A percentile compares a stretch with the other conserved stretches of the same genome.
Conservation (phyloP, 495 filamentous ascomycete species). For the Penicillium steckii region DNA sequence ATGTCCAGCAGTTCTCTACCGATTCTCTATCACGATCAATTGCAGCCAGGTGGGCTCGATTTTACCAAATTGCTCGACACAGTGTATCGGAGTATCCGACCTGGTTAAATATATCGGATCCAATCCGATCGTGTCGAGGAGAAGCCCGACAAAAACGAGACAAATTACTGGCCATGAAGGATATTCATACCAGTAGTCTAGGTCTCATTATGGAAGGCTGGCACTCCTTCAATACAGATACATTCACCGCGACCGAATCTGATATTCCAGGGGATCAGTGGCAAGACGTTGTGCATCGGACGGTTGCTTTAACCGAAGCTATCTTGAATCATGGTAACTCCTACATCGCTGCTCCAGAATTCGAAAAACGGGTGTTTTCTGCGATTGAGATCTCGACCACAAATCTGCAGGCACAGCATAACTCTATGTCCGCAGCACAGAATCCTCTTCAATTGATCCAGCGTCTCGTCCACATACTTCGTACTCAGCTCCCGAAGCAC, state of each 20-base stretch:
- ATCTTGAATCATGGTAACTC: constrained; percentile 57
- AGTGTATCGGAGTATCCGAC: constrained; percentile 65
- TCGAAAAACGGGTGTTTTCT: constrained; percentile 70
- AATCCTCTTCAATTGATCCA: constrained; percentile 59
- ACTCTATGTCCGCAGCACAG: constrained; percentile 25
- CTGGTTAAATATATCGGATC: constrained; percentile 59
- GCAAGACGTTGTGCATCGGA: constrained; percentile 68
- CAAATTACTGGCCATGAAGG: constrained; percentile 62
- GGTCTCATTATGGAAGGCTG: constrained; percentile 84
- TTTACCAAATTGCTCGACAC: constrained; percentile 76
- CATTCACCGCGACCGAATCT: constrained; percentile 34
- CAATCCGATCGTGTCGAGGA: constrained; percentile 65
- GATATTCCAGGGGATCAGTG: constrained; percentile 53
- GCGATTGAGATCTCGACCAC: constrained; percentile 61
- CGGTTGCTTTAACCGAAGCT: constrained; percentile 76
- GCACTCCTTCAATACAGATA: constrained; percentile 56
- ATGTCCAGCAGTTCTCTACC: constrained; percentile 22
- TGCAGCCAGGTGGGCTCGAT: constrained; percentile 59
- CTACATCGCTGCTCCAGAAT: constrained; percentile 52
- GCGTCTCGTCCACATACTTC: constrained; percentile 65
- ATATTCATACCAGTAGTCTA: constrained; percentile 80
- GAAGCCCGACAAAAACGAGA: constrained; percentile 69
- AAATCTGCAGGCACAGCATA: constrained; percentile 29
- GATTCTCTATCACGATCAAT: constrained; percentile 5
- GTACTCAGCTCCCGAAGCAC: constrained; percentile 59